Conservation (phyloP, 108 stramenopile genomes). For the Thalassiosira profunda region DNA sequence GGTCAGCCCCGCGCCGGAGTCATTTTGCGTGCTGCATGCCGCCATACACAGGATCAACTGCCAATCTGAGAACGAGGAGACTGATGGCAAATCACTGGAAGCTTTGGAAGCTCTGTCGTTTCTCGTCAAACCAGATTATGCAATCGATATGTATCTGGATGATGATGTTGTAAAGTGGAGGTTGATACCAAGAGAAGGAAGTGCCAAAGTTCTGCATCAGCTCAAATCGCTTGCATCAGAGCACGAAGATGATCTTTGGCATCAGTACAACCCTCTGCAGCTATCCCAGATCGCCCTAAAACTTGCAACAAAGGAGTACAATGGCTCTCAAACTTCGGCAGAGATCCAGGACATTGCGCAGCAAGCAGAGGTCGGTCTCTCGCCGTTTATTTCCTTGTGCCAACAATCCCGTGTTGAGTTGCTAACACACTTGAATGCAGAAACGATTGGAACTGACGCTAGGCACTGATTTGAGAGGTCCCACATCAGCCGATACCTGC, state of each 20-base stretch:
- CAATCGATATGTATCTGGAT: conserved; percentile 21
- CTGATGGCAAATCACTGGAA: background rate
- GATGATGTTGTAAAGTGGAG: conserved; percentile 23
- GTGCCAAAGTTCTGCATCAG: background rate
- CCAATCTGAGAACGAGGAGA: background rate
- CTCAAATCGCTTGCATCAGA: no score
- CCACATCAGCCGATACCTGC: conserved; percentile 38
- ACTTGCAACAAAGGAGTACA: conserved; percentile 18
- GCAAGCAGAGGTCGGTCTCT: conserved; percentile 40
- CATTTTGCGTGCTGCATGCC: conserved; percentile 29
- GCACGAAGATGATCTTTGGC: conserved; percentile 25
- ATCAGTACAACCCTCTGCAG: conserved; percentile 26
- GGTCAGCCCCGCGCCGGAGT: conserved; percentile 43
- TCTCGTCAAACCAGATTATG: conserved; percentile 25
- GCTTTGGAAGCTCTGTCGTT: conserved; percentile 22
- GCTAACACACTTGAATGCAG: no score
- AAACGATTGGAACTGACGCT: conserved; percentile 25
- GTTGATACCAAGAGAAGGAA: conserved; percentile 2
- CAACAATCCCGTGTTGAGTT: background rate
- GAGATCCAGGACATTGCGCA: conserved; percentile 29
- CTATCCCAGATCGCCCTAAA: conserved; percentile 29
- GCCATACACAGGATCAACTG: conserved; percentile 15
- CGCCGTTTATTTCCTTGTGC: background rate
- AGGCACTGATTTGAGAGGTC: conserved; percentile 39
- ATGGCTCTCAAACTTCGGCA: background rate